These are phyloP conservation scores for Phytophthora citrophthora DNA, from an alignment of 352 stramenopile species.

Conservation along the genomic window DNA sequence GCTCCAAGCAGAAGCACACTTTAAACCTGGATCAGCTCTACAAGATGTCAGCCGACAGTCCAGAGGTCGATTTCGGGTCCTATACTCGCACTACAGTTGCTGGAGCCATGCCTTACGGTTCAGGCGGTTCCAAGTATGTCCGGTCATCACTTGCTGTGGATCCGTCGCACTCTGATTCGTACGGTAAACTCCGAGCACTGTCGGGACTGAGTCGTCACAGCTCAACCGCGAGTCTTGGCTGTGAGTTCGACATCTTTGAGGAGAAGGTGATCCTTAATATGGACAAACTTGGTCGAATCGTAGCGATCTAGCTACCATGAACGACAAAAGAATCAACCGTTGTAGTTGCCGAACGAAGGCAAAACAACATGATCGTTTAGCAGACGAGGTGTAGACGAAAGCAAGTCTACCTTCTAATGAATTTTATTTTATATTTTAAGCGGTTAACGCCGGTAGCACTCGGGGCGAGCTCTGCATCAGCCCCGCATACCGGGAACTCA, in stretches of 20 bases:
- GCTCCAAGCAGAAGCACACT: slow-evolving; percentile 34
- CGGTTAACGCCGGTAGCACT: no score
- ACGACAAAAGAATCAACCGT: neutral
- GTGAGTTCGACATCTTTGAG: slow-evolving; percentile 12
- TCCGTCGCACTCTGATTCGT: slow-evolving; percentile 24
- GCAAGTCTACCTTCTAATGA: no score
- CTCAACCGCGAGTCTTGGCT: slow-evolving; percentile 20
- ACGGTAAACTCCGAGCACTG: slow-evolving; percentile 26
- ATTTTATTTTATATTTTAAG: no score
- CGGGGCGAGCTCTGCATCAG: no score
- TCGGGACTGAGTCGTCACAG: slow-evolving; percentile 32
- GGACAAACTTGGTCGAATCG: slow-evolving; percentile 21
- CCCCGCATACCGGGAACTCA: no score
- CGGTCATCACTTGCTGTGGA: slow-evolving; percentile 19
- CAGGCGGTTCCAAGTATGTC: slow-evolving; percentile 17
- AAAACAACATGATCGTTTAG: neutral
- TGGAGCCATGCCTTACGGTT: slow-evolving; percentile 2
- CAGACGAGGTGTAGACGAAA: no score
- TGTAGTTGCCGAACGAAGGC: slow-evolving; percentile 12
- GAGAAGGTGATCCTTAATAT: slow-evolving; percentile 33
- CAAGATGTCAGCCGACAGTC: slow-evolving; percentile 18
- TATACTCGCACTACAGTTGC: slow-evolving; percentile 4
- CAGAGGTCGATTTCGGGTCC: neutral
- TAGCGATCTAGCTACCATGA: slow-evolving; percentile 13
- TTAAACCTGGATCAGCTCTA: slow-evolving; percentile 42